Evolutionary conservation across 352 stramenopile genomes (phyloP), one percentile per base, ranked within the genome.

Genomic region (Phytophthora lateralis): DNA sequence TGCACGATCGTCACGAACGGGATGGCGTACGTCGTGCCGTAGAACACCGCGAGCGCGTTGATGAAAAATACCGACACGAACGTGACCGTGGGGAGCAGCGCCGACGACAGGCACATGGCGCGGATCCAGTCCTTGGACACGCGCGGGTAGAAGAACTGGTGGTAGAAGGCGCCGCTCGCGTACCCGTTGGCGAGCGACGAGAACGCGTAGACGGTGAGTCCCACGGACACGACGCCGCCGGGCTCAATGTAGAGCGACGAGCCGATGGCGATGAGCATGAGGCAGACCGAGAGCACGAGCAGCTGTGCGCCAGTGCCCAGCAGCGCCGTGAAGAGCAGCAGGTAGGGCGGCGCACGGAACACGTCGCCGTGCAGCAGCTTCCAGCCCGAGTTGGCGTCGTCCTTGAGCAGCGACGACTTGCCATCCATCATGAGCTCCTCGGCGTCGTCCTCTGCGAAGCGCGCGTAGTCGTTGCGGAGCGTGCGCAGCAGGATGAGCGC

Each of bases 251-350:
- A 99, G 32, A 99, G 68, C 50, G 85, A 96, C 50, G 94, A 96
- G 11, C 93, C 85, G 35, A 99, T 98, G 20, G 97, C 95, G 66
- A 98, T 98, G 12, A 99, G 66, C 73, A 99, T 98, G 11, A 99
- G 85, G 38, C 88, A 87, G 47, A 97, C 78, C 4, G 93, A 94
- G 12, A 99, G 66, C 49, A 98, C 88, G 20, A 98, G 70, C 9
- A 99, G 72, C 66, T 99, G 97, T 21, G 92, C 96, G 27, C 97
- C 97, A 0, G 97, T 98, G 38, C 97, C 97, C 6, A 99, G 75
- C 12, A 99, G 74, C 10, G 97, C 96, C n/a, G 90, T 93, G 72
- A 99, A 99, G 8, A 99, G 62, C 45, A 97, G 85, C 41, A 99
- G 61, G 49, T 97, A 91, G 0, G 78, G 70, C 6, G 97, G 97